A percentile compares a stretch with the other conserved stretches of the same genome.
Conservation (phyloP, 805 yeast species). For the Hanseniaspora meyeri region DNA sequence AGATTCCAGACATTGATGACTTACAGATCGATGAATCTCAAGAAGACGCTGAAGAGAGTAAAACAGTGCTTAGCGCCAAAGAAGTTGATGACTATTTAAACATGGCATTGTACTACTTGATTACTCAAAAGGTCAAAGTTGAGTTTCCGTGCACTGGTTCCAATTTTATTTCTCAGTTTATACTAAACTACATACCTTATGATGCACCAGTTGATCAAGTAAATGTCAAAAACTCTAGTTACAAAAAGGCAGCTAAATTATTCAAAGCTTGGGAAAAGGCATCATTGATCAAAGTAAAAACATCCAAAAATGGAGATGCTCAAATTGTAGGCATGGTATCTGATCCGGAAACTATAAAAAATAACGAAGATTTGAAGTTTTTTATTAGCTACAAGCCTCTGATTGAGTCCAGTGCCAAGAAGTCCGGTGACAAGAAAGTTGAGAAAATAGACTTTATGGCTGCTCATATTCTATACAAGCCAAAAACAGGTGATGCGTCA, state of each 20-base stretch:
- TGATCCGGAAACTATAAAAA: conserved; percentile 39
- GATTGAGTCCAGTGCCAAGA: conserved; percentile 1
- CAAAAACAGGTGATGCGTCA: conserved; percentile 36
- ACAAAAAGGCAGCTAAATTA: conserved; percentile 81
- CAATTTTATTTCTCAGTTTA: conserved; percentile 55
- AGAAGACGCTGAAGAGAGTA: conserved; percentile 20
- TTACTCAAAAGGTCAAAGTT: conserved; percentile 40
- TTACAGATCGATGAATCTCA: conserved; percentile 16
- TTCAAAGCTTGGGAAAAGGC: conserved; percentile 76
- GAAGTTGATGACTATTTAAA: conserved; percentile 67
- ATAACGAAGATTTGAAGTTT: conserved; percentile 38
- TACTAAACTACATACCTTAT: conserved; percentile 58
- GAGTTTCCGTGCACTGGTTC: conserved; percentile 63
- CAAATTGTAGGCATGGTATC: conserved; percentile 23
- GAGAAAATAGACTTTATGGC: conserved; percentile 23
- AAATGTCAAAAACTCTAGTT: conserved; percentile 65
- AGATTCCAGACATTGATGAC: conserved; percentile 13
- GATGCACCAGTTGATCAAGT: conserved; percentile 38
- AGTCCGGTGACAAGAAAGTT: conserved; percentile 18
- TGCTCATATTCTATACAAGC: conserved; percentile 41
- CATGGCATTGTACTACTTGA: conserved; percentile 57
- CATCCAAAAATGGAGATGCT: conserved; percentile 67
- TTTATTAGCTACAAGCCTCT: conserved; percentile 50
- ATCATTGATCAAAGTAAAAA: conserved; percentile 49
- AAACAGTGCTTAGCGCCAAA: conserved; percentile 36